A percentile compares a stretch with the other conserved stretches of the same genome.
Conservation (phyloP, 129 eudicot species). For the Daucus carota region DNA sequence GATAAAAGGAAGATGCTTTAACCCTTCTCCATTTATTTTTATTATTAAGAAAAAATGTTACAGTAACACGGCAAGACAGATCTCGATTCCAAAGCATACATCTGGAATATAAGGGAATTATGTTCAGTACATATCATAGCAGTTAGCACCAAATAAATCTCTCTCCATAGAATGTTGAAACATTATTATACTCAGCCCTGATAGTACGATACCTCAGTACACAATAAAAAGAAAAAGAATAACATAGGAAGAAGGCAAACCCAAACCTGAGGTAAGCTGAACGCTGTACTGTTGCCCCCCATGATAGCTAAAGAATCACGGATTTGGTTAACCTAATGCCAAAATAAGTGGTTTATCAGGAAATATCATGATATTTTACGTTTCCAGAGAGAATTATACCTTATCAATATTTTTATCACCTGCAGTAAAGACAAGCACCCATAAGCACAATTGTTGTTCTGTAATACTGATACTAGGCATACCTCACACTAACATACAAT, state of each 20-base stretch:
- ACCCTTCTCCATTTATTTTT: background rate
- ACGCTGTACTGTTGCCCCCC: slow-evolving; percentile 98
- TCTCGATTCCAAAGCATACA: background rate
- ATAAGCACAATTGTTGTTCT: background rate
- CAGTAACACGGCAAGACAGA: background rate
- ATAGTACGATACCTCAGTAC: background rate
- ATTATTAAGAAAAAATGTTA: background rate
- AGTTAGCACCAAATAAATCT: background rate
- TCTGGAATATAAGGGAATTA: background rate
- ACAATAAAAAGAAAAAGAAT: background rate
- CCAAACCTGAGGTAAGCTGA: slow-evolving; percentile 90
- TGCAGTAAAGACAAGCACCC: slow-evolving; percentile 27
- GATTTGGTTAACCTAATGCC: slow-evolving; percentile 79
- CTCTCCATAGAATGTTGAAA: background rate
- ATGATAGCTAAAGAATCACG: slow-evolving; percentile 86
- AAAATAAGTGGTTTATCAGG: slow-evolving; percentile 3
- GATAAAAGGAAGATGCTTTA: background rate
- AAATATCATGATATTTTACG: background rate
- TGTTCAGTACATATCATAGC: background rate
- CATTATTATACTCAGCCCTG: background rate
- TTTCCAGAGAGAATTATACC: slow-evolving; percentile 36
- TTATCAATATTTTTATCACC: slow-evolving; percentile 89
- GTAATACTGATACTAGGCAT: background rate
- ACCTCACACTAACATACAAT: slow-evolving; percentile 2
- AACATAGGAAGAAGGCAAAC: background rate